These are phyloP conservation scores for Raffaelea arxii DNA, from an alignment of 2,329 filamentous ascomycete genomes.

Conservation along the genomic window DNA sequence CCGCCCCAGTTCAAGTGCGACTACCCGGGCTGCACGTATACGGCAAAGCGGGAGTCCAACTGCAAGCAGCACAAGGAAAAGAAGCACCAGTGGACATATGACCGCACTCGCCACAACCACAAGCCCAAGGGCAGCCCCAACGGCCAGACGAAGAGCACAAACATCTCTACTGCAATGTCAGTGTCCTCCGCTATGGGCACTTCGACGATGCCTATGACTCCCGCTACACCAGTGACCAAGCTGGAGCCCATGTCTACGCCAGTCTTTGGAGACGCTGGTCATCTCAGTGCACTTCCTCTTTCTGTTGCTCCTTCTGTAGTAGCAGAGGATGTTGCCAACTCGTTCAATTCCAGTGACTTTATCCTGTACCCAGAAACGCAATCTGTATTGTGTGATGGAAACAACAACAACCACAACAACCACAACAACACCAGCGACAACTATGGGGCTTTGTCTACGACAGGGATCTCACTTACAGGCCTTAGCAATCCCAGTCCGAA, in stretches of 20 bases:
- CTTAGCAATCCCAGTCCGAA: conserved; percentile 1
- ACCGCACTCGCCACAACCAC: conserved; percentile 51
- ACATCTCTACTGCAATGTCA: no score
- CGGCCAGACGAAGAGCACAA: no score
- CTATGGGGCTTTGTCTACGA: neutral
- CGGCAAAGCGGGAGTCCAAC: conserved; percentile 69
- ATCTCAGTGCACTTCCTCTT: no score
- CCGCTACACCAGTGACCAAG: no score
- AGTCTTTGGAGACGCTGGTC: no score
- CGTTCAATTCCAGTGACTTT: conserved; percentile 13
- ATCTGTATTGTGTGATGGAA: conserved; percentile 8
- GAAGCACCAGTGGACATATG: conserved; percentile 61
- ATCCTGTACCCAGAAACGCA: conserved; percentile 13
- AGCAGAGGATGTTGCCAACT: neutral
- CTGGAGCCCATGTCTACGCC: no score
- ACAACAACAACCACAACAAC: no score
- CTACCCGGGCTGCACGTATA: conserved; percentile 57
- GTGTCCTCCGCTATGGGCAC: no score
- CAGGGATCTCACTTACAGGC: neutral
- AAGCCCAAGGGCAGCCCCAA: no score
- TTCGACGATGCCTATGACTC: no score
- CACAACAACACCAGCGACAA: neutral
- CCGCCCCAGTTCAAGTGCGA: conserved; percentile 59
- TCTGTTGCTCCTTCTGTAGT: neutral
- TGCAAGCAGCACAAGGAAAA: conserved; percentile 86